Evolutionary conservation across 2,329 filamentous ascomycete genomes (phyloP), one percentile per base, ranked within the genome.

Genomic region (Aspergillus chevalieri): DNA sequence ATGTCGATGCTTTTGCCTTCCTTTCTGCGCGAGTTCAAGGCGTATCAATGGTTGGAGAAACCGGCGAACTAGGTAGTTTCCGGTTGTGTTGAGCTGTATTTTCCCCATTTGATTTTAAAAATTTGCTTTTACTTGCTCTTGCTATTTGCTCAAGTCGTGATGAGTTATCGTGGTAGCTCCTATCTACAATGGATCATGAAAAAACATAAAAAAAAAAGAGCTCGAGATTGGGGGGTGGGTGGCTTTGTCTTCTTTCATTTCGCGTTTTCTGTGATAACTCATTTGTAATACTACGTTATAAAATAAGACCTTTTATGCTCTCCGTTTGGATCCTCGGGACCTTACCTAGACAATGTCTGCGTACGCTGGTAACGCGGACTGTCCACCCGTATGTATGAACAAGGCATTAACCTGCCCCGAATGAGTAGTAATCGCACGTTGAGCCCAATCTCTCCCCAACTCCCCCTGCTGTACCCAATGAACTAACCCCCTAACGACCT

Each of bases 361-460:
- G 45, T 68, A 68, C 30, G 65, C 65, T 39, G 59, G 54, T n/a
- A 69, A 44, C 1, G 65, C 63, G 36, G 63, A 57, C 49, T 69
- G 66, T 4, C 66, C 66, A 8, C 66, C 66, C 1, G 66, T 69
- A 53, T 69, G 66, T n/a, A 69, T 63, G 34, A 69, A 68, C 17
- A 69, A 52, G 6, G 57, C 60, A 58, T 68, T 69, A 6, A 62
- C 51, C 17, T 50, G 15, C 33, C 38, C 10, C 15, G 10, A 19
- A 14, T 36, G 15, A n/a, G 7, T 6, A 21, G 7, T 15, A 15
- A 8, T 12, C 10, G 10, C 15, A 14, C 38, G 38, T 10, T 19
- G 47, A 1, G 52, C 39, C 46, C 52, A 57, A 15, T 61, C 48
- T 38, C 7, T 44, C 2, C 51, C 48, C 8, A 57, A 47, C 38